Base-by-base conservation (phyloP, 805 yeast genomes). In the Starmerella floris region DNA sequence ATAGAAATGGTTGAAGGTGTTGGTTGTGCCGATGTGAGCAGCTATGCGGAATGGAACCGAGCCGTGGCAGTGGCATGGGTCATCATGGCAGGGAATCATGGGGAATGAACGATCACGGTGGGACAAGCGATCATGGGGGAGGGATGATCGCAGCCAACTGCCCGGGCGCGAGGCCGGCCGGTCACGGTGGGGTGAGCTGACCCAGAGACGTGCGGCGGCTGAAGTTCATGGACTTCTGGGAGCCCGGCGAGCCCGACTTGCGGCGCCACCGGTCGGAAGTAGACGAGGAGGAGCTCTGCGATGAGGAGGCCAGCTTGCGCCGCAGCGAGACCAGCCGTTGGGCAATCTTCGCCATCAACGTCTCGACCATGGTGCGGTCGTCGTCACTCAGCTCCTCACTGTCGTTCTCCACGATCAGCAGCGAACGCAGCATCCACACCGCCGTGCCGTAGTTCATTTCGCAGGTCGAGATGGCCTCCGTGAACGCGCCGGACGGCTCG, bases 381-480 rank as follows among this genome's bases (percentile, higher is more conserved):
- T 78, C 83, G 4, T 66, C 71, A 55, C 83, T 93, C 45, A 87
- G 65, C 21, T 51, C 55, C 19, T 60, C 64, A 28, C 54, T 55
- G 13, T 46, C 40, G 10, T 51, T 56, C 25, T 62, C 65, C 28
- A 63, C 60, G 45, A 80, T 88, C 41, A 85, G 61, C 23, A 88
- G 65, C 1, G 95, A 84, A 57, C 84, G 93, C 55, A 88, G 66
- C 95, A 88, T 84, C 96, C 96, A 88, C 40, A 88, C 74, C 0
- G 95, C 78, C 0, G 95, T 83, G 3, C 93, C 83, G 59, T 88
- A 88, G 8, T 88, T 81, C 45, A 82, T 62, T 61, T 87, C 95
- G 62, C 96, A 87, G 5, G 44, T 35, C 22, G 45, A 22, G 3
- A 23, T 30, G 3, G 45, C 38, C 15, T 46, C 50, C 9, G 32